Evolutionary conservation across 139 green algal species (phyloP), one percentile per base, ranked within the genome.

Genomic region (Chlorella sorokiniana): DNA sequence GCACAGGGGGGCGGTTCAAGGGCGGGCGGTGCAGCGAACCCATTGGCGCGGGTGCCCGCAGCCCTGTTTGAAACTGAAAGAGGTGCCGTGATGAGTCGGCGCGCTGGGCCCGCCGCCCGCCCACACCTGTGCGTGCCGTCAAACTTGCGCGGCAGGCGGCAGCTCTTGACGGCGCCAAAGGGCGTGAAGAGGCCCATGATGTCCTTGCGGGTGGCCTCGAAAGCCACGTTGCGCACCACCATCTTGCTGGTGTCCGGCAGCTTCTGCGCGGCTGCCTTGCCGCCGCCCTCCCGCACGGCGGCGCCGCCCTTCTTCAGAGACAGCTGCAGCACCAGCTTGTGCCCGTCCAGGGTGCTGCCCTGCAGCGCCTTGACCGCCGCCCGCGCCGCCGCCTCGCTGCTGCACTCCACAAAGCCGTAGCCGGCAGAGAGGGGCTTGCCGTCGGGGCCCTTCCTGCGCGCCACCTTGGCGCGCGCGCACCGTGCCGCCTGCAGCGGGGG

Each of bases 221-320:
- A 99, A 0, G 97, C 95, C 71, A 99, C 88, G 87, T 99, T 99
- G 54, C 95, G 93, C n/a, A 99, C 91, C 10, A 99, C 87, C 42
- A 99, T 76, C 88, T 98, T 99, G 41, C 89, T 72, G 22, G 69
- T 81, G 51, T 68, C 63, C 10, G 54, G 69, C 59, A 83, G 76
- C 33, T 79, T 45, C 20, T 56, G 44, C 59, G 80, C 72, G 31
- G 20, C 65, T 1, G 20, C 70, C 44, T 63, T 42, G 37, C 81
- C 16, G 41, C 75, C 35, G 31, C 44, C 70, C 48, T 85, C 40
- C 61, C 61, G 9, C 83, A 61, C 42, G 18, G 76, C 69, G 20
- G 68, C 74, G 56, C 18, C 31, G 69, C 22, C 45, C 48, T 78
- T 81, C 35, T 74, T 74, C n/a, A 70, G 81, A 52, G 88, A 92